phyloP scores from a whole-genome alignment of 2,329 filamentous ascomycete species.

The Hymenoscyphus scutula region DNA sequence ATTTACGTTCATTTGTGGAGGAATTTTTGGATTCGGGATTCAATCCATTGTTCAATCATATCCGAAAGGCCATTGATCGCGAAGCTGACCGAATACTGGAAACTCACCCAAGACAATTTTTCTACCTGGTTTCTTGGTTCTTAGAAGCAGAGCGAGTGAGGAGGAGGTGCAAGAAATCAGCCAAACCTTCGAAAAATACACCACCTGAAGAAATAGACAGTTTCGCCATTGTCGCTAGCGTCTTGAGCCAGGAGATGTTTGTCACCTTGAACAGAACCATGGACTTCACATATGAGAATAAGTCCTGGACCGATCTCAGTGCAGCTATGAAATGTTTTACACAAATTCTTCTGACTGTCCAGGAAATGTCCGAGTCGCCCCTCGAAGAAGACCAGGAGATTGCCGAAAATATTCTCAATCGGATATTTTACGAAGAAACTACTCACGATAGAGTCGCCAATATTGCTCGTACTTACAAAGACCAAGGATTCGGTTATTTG shows the following conservation, averaged over 20 bases:
- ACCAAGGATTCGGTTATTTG: conserved; percentile 89
- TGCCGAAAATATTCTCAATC: conserved; percentile 92
- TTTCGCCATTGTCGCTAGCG: conserved; percentile 83
- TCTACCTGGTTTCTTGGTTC: conserved; percentile 93
- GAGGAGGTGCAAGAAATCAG: conserved; percentile 56
- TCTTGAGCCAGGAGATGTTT: conserved; percentile 93
- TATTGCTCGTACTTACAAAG: conserved; percentile 82
- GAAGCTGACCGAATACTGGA: conserved; percentile 79
- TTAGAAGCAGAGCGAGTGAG: conserved; percentile 78
- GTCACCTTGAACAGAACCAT: conserved; percentile 82
- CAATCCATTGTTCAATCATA: conserved; percentile 82
- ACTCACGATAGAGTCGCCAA: conserved; percentile 85
- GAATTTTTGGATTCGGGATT: conserved; percentile 95
- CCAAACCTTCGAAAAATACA: conserved; percentile 46
- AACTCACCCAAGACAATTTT: conserved; percentile 80
- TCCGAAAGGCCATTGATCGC: conserved; percentile 86
- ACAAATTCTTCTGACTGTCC: conserved; percentile 86
- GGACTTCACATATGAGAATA: conserved; percentile 74
- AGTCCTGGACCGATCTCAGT: conserved; percentile 83
- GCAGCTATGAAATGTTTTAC: conserved; percentile 93
- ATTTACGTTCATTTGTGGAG: conserved; percentile 79
- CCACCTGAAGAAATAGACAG: conserved; percentile 60
- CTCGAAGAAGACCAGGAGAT: conserved; percentile 96
- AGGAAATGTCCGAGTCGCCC: conserved; percentile 82
- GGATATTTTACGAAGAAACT: conserved; percentile 97